A percentile compares a stretch with the other conserved stretches of the same genome.
These are phyloP conservation scores for Fusarium sp. DNA, from an alignment of 2,329 filamentous ascomycete genomes.

Conservation along the genomic window DNA sequence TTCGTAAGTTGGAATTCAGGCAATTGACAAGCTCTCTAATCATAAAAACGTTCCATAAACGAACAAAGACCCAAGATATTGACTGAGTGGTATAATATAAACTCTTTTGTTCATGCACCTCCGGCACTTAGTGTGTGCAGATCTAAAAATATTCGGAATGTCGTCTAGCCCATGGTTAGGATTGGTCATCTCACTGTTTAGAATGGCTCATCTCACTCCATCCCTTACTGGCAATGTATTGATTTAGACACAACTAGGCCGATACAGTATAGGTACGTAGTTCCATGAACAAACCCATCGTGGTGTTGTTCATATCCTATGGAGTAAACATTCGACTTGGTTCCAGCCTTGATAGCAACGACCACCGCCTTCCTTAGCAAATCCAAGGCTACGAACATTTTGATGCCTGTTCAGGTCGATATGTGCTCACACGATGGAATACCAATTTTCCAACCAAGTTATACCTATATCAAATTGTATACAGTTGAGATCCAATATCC, in stretches of 20 bases:
- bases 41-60: background rate
- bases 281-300: background rate
- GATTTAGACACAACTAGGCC: background rate
- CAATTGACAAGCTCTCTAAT: background rate
- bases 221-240: background rate
- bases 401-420: background rate
- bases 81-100: background rate
- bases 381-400: background rate
- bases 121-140: background rate
- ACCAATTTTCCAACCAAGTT: too few species aligned
- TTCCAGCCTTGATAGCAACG: background rate
- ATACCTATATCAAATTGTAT: too few species aligned
- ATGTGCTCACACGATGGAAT: too few species aligned
- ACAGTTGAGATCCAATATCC: too few species aligned
- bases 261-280: background rate
- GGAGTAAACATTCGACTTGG: background rate
- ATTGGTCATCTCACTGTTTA: background rate
- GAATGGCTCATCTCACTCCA: background rate
- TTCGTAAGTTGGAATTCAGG: conserved; percentile 5
- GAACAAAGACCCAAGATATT: background rate
- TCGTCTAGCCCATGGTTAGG: background rate
- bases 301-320: background rate
- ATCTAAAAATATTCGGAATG: background rate
- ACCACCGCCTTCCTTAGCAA: background rate
- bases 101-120: background rate